These are phyloP conservation scores for Brassica napus DNA, from an alignment of 345 rosid species.

Conservation along the genomic window Da-Ae NC_063437.1:15177001-15177500, in stretches of 20 bases:
- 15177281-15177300: background rate
- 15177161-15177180: background rate
- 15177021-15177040: too few relatives aligned
- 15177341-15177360: background rate
- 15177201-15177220: background rate
- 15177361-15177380: background rate
- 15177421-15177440: background rate
- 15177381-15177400: background rate
- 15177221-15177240: background rate
- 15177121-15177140: background rate
- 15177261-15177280: background rate
- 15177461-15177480: background rate
- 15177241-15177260: background rate
- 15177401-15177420: background rate
- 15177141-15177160: slow-evolving; percentile 1
- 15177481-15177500: background rate
- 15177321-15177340: background rate
- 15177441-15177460: background rate
- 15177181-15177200: background rate
- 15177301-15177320: background rate
- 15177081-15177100: too few relatives aligned
- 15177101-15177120: too few relatives aligned
- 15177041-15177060: too few relatives aligned
- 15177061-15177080: too few relatives aligned
- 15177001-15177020: too few relatives aligned